phyloP scores from a whole-genome alignment of 176 grass and related monocot genomes.

The Calamus simplicifolius region DNA sequence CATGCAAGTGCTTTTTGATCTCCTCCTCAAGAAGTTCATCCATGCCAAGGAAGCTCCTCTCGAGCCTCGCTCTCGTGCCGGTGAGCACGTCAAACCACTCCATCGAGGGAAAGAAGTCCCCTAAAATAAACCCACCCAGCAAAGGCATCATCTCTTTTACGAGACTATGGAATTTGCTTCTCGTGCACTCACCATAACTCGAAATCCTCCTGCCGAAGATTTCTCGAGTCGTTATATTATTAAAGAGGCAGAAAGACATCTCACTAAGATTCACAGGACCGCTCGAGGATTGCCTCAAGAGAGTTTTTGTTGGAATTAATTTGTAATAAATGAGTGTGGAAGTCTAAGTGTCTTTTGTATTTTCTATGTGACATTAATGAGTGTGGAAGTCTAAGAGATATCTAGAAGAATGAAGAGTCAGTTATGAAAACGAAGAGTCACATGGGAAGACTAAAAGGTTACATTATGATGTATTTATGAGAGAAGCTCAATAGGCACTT shows the following conservation, averaged over 20 bases:
- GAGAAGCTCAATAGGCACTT: no score
- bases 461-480: no score
- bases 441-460: no score
- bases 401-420: no score
- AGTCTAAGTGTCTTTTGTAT: no score
- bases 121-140: not conserved
- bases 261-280: constrained; percentile 6
- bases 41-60: constrained; percentile 4
- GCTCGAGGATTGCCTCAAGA: no score
- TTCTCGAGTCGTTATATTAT: not conserved
- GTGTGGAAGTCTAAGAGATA: no score
- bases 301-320: no score
- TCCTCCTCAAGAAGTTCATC: constrained; percentile 7
- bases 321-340: no score
- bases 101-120: not conserved
- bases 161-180: not conserved
- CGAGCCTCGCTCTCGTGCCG: not conserved
- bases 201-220: not conserved
- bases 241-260: not conserved
- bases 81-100: not conserved
- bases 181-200: not conserved
- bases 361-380: no score
- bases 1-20: constrained; percentile 7
- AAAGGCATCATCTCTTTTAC: not conserved
- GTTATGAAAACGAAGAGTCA: no score